A percentile compares a stretch with the other conserved stretches of the same genome.
phyloP scores from a whole-genome alignment of 768 basidiomycete genomes.

The Trametes gibbosa region DNA sequence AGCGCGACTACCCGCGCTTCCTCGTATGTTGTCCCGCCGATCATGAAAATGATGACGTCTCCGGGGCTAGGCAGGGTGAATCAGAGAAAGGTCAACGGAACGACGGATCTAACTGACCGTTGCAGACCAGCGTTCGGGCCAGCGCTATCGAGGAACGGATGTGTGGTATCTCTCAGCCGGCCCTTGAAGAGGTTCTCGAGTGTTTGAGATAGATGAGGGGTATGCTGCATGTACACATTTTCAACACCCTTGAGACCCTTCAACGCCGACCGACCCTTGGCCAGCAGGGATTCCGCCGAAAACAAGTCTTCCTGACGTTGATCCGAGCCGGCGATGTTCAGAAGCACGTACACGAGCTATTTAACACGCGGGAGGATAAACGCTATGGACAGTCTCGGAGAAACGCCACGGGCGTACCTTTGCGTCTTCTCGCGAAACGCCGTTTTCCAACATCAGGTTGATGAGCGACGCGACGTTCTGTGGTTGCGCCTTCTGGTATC shows the following conservation, averaged over 20 bases:
- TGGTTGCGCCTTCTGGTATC: constrained; percentile 89
- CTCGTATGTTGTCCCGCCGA: constrained; percentile 95
- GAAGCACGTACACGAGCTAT: constrained; percentile 87
- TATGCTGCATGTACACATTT: constrained; percentile 98
- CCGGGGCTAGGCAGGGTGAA: not conserved
- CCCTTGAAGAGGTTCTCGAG: constrained; percentile 88
- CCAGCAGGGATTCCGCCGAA: constrained; percentile 90
- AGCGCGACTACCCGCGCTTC: constrained; percentile 85
- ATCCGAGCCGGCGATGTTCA: constrained; percentile 93
- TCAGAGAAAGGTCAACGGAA: not conserved
- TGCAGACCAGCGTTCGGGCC: constrained; percentile 71
- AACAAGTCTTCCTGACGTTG: constrained; percentile 98
- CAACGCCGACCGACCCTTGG: constrained; percentile 89
- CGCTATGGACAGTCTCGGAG: not conserved
- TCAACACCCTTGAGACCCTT: constrained; percentile 99
- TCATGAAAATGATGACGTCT: constrained; percentile 97
- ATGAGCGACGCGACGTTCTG: constrained; percentile 79
- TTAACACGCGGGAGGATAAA: constrained; percentile 9
- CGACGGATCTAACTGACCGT: constrained; percentile 41
- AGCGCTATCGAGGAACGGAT: constrained; percentile 81
- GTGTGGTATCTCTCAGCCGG: constrained; percentile 78
- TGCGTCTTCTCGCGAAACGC: constrained; percentile 74
- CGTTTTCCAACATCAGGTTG: constrained; percentile 71
- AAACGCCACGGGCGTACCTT: constrained; percentile 40
- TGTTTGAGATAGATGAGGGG: constrained; percentile 89